These are phyloP conservation scores for Leccinum ochraceum DNA, from an alignment of 768 basidiomycete species.

Conservation along the genomic window DNA sequence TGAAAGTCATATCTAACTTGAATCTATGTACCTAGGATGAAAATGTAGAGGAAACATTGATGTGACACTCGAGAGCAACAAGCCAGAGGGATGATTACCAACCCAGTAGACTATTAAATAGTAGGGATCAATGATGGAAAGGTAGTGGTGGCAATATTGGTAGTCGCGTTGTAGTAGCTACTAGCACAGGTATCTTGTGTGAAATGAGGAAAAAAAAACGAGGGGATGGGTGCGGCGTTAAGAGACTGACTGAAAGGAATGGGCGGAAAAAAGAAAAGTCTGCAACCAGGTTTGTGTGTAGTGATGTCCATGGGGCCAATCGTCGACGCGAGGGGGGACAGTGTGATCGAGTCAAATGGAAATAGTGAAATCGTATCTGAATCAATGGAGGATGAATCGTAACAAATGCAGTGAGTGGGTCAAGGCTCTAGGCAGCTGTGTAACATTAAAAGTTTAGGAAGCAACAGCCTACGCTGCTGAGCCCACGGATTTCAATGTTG, in stretches of 20 bases:
- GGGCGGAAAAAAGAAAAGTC: constrained; percentile 8
- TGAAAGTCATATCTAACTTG: background rate
- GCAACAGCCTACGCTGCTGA: constrained; percentile 4
- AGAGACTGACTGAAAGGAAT: constrained; percentile 1
- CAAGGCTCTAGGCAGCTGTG: constrained; percentile 1
- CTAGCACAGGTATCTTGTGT: constrained; percentile 18
- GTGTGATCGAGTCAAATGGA: constrained; percentile 4
- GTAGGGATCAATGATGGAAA: background rate
- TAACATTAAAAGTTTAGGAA: background rate
- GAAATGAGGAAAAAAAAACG: background rate
- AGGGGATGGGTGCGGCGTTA: background rate
- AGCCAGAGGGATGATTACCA: constrained; percentile 4
- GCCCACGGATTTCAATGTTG: constrained; percentile 2
- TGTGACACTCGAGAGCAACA: constrained; percentile 14
- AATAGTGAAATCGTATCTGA: background rate
- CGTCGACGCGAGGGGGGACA: background rate
- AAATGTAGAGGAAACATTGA: constrained; percentile 7
- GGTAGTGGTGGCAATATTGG: constrained; percentile 9
- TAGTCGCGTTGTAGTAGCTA: constrained; percentile 5
- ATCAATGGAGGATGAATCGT: constrained; percentile 6
- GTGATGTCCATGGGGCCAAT: constrained; percentile 11
- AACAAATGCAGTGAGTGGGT: constrained; percentile 8
- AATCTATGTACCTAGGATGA: background rate
- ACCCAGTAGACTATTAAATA: constrained; percentile 1
- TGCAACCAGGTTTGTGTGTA: constrained; percentile 15